Base-by-base conservation (phyloP, 495 filamentous ascomycete species). In the Amphirosellinia nigrospora region DNA sequence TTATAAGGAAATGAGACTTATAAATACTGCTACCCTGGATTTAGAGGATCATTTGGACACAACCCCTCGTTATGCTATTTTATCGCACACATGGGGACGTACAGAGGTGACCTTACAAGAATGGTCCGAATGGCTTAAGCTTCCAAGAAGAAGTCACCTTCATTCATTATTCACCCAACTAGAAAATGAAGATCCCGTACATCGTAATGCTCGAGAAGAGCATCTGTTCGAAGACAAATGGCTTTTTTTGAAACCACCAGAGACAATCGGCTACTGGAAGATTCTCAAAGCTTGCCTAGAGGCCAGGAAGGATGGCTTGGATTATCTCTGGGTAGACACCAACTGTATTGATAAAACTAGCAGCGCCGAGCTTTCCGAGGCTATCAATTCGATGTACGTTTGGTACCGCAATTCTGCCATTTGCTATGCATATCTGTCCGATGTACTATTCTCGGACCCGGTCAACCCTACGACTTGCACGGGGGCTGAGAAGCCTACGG, bases 351-450 rank as follows among this genome's bases (percentile, higher is more conserved):
- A 66, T 15, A 66, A 58, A 23, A 66, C 64, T 4, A 56, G 64
- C 64, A 58, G 64, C 64, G 36, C 64, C 23, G 64, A 58, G 21
- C 38, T 66, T 3, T 66, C 50, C 16, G 64, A 58, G 26, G 64
- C 64, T 10, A 66, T 66, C 23, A 66, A 66, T 66, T 56, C 64
- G 11, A 56, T 58, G 64, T 80, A 70, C 48, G 36, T 38, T 9
- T 81, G 78, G 78, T 82, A 80, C 41, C 39, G 64, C 16, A 48
- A 73, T 15, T 69, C 79, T 6, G 34, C 64, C 3, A 63, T 78
- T 3, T 82, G 79, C 63, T 82, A 79, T 58, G 79, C 71, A 23
- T 82, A 79, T 43, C 70, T 82, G 15, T 52, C 46, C n/a, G 63
- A 65, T 41, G 63, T 65, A 28, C 5, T 3, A 8, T 11, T 45